A percentile compares a stretch with the other conserved stretches of the same genome.
phyloP scores from a whole-genome alignment of 768 basidiomycete species.

The Coprinopsis cinerea region DNA sequence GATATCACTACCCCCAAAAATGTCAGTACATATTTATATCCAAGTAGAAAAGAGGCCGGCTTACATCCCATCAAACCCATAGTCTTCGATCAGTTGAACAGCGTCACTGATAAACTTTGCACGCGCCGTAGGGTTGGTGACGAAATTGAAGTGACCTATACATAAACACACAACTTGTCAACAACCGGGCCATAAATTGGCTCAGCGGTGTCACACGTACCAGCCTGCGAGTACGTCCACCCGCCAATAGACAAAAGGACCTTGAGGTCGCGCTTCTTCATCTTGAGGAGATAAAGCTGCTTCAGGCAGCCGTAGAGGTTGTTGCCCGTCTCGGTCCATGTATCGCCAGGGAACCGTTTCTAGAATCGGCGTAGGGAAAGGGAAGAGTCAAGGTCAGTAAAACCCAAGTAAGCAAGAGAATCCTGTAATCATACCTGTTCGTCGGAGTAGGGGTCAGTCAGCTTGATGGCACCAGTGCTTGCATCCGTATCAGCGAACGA shows the following conservation, averaged over 20 bases:
- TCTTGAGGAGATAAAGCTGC: constrained; percentile 61
- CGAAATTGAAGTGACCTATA: constrained; percentile 59
- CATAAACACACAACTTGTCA: neutral
- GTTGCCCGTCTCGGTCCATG: constrained; percentile 68
- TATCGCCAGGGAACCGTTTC: constrained; percentile 70
- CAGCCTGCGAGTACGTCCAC: constrained; percentile 65
- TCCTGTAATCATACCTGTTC: constrained; percentile 39
- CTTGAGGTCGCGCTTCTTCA: constrained; percentile 49
- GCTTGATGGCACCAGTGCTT: constrained; percentile 51
- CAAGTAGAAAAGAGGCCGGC: constrained; percentile 14
- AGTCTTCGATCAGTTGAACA: constrained; percentile 61
- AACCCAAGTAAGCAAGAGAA: neutral
- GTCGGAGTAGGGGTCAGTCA: constrained; percentile 76
- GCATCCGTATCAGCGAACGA: constrained; percentile 72
- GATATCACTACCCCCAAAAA: constrained; percentile 41
- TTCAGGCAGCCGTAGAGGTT: constrained; percentile 81
- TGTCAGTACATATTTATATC: neutral
- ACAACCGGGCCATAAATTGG: neutral
- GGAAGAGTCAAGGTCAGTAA: neutral
- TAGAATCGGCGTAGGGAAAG: too few species aligned
- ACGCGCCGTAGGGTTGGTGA: constrained; percentile 44
- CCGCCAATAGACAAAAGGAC: constrained; percentile 51
- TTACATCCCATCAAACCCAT: constrained; percentile 77
- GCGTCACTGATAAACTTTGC: constrained; percentile 56
- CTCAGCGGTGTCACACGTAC: constrained; percentile 17